phyloP scores from a whole-genome alignment of 2,329 filamentous ascomycete genomes.

The Cadophora sp. region DNA sequence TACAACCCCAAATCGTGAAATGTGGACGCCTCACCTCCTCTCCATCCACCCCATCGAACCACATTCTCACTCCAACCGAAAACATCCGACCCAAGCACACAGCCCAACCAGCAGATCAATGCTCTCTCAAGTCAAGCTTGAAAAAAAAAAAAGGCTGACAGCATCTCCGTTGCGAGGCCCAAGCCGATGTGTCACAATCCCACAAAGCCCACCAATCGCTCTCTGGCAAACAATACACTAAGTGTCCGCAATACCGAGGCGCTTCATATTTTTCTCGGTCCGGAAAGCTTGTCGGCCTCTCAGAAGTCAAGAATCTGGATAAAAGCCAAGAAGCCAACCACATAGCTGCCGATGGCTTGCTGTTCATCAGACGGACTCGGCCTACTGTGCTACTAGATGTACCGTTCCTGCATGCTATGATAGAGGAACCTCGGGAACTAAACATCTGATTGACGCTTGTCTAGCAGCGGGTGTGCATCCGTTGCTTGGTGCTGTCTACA shows the following conservation, averaged over 20 bases:
- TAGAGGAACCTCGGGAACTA: neutral
- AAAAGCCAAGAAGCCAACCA: neutral
- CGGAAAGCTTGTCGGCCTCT: conserved; percentile 11
- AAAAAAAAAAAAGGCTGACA: neutral
- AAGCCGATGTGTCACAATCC: neutral
- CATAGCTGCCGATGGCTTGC: conserved; percentile 9
- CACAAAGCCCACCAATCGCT: neutral
- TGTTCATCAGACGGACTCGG: neutral
- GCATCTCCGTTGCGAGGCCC: neutral
- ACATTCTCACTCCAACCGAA: no score
- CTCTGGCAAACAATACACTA: neutral
- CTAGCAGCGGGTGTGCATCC: no score
- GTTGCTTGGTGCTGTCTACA: neutral
- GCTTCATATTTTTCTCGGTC: neutral
- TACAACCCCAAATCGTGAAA: no score
- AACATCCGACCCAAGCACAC: no score
- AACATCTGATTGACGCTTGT: neutral
- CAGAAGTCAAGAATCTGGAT: neutral
- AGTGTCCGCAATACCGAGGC: neutral
- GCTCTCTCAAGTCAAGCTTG: neutral
- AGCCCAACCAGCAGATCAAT: neutral
- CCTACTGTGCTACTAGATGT: neutral
- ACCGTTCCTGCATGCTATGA: conserved; percentile 22
- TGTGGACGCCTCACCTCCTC: neutral
- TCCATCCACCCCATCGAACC: neutral